Conservation (phyloP, 2,329 filamentous ascomycete species). For the Verticillium isaacii region DNA sequence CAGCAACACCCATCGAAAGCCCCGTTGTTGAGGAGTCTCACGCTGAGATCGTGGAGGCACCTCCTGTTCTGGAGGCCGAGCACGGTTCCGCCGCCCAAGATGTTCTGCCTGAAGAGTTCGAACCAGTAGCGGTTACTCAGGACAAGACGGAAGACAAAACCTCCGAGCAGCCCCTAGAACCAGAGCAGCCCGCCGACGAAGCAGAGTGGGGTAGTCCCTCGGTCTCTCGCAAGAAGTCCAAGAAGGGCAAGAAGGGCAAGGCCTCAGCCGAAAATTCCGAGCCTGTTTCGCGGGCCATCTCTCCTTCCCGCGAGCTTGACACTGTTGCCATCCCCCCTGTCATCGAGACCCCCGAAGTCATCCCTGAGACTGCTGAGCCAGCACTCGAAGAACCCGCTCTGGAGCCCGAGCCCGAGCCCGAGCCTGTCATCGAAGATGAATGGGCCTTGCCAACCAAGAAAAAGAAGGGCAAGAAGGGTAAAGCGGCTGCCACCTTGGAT, state of each 20-base stretch:
- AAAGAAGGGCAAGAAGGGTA: conserved; percentile 22
- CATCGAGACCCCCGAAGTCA: neutral
- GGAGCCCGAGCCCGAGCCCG: neutral
- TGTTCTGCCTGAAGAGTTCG: neutral
- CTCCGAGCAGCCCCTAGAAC: conserved; percentile 1
- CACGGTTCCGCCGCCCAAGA: neutral
- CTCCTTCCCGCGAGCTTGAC: conserved; percentile 1
- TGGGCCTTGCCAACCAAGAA: conserved; percentile 11
- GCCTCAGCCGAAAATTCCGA: conserved; percentile 16
- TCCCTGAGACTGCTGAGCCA: neutral
- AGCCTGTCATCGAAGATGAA: conserved; percentile 6
- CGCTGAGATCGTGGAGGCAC: neutral
- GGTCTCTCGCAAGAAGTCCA: conserved; percentile 20
- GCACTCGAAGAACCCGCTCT: neutral
- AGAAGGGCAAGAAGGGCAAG: conserved; percentile 34
- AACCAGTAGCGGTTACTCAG: neutral
- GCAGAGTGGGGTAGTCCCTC: neutral
- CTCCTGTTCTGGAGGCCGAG: neutral
- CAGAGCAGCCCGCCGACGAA: neutral
- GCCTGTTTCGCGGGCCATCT: conserved; percentile 7
- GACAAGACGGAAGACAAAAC: neutral
- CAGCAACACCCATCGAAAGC: neutral
- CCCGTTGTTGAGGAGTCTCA: neutral
- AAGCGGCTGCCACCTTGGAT: neutral
- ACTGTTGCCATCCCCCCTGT: neutral